Conservation (phyloP, 129 eudicot species). For the Lonicera japonica region DNA sequence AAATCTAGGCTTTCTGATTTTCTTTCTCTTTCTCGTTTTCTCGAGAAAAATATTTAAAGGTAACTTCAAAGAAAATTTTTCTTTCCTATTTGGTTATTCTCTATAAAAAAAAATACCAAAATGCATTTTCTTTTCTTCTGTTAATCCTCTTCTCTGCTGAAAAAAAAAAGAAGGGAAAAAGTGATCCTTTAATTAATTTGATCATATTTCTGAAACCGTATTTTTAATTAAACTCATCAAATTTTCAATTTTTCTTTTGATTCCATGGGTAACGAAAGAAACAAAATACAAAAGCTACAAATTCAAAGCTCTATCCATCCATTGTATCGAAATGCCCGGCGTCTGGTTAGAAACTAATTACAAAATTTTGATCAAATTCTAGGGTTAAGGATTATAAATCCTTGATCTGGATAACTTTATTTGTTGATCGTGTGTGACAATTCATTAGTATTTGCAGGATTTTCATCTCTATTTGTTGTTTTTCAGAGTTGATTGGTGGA, state of each 20-base stretch:
- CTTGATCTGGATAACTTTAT: too few species aligned
- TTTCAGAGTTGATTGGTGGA: neutral
- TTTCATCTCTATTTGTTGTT: too few species aligned
- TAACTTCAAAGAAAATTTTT: neutral
- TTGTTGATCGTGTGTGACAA: too few species aligned
- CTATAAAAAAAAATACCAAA: neutral
- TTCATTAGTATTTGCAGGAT: too few species aligned
- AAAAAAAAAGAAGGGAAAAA: too few species aligned
- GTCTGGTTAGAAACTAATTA: neutral
- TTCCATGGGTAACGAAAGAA: neutral
- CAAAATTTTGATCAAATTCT: neutral
- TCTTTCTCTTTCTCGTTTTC: neutral
- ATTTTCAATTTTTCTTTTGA: neutral
- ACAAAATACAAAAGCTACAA: too few species aligned
- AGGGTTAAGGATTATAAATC: neutral
- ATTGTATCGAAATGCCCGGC: neutral
- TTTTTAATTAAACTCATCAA: neutral
- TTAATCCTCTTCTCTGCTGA: neutral
- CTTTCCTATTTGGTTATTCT: neutral
- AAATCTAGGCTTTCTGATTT: neutral
- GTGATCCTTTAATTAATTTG: neutral
- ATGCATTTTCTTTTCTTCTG: neutral
- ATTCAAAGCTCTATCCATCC: neutral
- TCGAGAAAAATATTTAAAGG: neutral
- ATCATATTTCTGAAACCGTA: neutral